Conservation (phyloP, 2,329 filamentous ascomycete genomes). For the Colletotrichum sp. region DNA sequence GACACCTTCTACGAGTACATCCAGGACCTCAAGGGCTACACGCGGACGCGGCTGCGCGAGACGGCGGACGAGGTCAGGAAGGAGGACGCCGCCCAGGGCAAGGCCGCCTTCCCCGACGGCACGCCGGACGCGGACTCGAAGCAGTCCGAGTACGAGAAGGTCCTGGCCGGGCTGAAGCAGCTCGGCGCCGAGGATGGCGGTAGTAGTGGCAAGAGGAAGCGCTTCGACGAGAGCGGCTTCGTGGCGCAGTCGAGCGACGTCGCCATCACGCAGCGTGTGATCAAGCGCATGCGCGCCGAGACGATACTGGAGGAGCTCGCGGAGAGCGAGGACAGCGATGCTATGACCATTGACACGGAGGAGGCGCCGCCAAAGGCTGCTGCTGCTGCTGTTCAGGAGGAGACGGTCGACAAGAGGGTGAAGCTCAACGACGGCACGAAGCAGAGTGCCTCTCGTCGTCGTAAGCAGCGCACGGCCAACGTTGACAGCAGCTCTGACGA, state of each 20-base stretch:
- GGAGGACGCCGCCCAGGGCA: conserved; percentile 56
- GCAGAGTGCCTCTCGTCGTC: conserved; percentile 49
- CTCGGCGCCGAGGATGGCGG: conserved; percentile 36
- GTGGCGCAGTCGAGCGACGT: conserved; percentile 54
- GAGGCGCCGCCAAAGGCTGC: background rate
- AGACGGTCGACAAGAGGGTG: conserved; percentile 40
- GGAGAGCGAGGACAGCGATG: conserved; percentile 47
- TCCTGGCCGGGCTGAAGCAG: conserved; percentile 55
- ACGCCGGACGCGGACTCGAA: conserved; percentile 54
- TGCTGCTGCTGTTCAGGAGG: conserved; percentile 18
- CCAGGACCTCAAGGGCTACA: conserved; percentile 76
- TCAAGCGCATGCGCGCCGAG: conserved; percentile 69
- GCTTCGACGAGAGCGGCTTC: conserved; percentile 58
- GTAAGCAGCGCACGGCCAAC: conserved; percentile 56
- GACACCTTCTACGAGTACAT: conserved; percentile 78
- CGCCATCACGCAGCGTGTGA: conserved; percentile 58
- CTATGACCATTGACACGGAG: conserved; percentile 27
- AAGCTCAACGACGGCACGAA: conserved; percentile 51
- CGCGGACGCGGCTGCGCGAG: conserved; percentile 71
- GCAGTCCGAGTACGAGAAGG: conserved; percentile 60
- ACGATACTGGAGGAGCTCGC: conserved; percentile 60
- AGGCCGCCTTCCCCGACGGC: conserved; percentile 52
- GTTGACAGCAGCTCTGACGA: conserved; percentile 45
- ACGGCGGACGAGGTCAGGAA: conserved; percentile 66
- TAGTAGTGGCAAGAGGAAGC: conserved; percentile 50